phyloP scores from a whole-genome alignment of 169 alveolate genomes.

The Amoebophrya sp. region DNA sequence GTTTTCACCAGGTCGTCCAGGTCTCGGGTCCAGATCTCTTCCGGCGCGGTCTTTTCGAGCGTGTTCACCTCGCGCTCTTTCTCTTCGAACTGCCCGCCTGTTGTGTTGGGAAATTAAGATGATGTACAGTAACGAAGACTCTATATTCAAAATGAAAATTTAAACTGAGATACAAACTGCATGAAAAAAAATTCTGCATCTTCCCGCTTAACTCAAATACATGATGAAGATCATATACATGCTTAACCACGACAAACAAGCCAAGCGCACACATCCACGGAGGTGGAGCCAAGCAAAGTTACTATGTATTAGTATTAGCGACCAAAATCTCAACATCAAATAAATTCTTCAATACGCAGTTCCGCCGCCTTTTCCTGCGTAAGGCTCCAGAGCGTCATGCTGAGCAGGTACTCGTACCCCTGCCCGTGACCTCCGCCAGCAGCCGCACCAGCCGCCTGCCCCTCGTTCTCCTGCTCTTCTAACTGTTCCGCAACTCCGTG shows the following conservation, averaged over 20 bases:
- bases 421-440: neutral
- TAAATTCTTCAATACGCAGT: neutral
- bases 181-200: too few relatives aligned
- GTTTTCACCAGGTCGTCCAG: neutral
- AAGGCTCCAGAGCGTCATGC: neutral
- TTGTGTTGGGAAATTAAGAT: too few relatives aligned
- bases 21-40: neutral
- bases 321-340: too few relatives aligned
- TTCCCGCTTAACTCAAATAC: too few relatives aligned
- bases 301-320: too few relatives aligned
- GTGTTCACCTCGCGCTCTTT: neutral
- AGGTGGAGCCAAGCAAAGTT: too few relatives aligned
- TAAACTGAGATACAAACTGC: too few relatives aligned
- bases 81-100: neutral
- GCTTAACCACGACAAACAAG: too few relatives aligned
- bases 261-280: too few relatives aligned
- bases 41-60: neutral
- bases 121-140: too few relatives aligned
- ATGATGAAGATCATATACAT: too few relatives aligned
- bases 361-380: neutral
- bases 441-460: neutral
- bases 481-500: neutral
- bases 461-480: neutral
- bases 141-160: too few relatives aligned
- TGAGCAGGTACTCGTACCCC: neutral